A percentile compares a stretch with the other conserved stretches of the same genome.
Conservation (phyloP, 2,329 filamentous ascomycete genomes). For the Botryosphaeria dothidea region DNA sequence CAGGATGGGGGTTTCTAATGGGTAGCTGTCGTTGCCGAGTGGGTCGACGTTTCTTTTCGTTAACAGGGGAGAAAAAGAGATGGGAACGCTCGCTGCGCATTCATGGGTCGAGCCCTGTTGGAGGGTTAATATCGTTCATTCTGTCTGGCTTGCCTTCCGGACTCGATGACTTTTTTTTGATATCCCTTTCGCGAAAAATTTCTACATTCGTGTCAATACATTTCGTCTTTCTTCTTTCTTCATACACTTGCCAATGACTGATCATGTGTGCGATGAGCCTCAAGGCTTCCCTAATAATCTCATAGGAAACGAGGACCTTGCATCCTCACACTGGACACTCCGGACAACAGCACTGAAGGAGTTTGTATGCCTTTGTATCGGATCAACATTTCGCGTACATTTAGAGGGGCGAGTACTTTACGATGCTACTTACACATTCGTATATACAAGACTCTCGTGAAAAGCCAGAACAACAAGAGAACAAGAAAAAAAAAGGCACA, state of each 20-base stretch:
- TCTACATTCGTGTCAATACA: background rate
- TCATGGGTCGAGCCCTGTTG: too few species aligned
- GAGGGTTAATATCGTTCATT: background rate
- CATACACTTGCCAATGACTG: background rate
- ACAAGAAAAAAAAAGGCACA: background rate
- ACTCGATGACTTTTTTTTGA: background rate
- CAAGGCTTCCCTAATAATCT: too few species aligned
- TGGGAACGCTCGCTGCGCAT: background rate
- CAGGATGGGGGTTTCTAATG: too few species aligned
- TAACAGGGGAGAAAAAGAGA: background rate
- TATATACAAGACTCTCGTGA: background rate
- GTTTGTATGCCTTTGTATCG: too few species aligned
- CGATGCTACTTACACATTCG: too few species aligned
- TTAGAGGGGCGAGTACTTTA: too few species aligned
- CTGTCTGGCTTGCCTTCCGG: too few species aligned
- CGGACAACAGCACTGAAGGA: too few species aligned
- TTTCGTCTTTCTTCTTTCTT: background rate
- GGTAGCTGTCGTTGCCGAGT: too few species aligned
- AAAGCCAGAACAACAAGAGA: background rate
- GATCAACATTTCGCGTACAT: background rate
- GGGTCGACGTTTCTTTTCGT: too few species aligned
- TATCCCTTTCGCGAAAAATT: background rate
- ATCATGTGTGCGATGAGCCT: background rate
- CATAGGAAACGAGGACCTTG: too few species aligned
- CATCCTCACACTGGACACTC: too few species aligned